Evolutionary conservation across 208 protist species (phyloP).

Genomic region (Crithidia expoeki): DNA sequence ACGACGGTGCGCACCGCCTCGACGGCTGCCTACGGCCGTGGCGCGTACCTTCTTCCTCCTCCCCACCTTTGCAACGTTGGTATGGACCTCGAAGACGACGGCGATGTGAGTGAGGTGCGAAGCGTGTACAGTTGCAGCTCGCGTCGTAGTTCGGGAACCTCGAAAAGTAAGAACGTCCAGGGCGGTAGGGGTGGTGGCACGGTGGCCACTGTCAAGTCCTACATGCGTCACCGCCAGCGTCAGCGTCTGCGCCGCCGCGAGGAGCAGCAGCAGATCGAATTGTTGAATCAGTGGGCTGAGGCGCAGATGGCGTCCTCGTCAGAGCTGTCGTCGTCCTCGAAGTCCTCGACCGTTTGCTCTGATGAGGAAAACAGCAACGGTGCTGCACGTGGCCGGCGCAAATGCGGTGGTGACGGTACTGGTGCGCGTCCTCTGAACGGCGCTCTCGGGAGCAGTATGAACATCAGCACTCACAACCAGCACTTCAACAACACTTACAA

Average conservation of each 20-base stretch:
- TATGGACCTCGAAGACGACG: constrained; percentile 13
- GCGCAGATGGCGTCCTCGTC: constrained; percentile 29
- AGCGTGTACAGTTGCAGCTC: constrained; percentile 17
- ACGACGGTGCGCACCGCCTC: constrained; percentile 29
- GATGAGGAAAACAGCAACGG: background rate
- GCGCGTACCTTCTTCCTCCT: constrained; percentile 28
- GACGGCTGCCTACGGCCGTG: constrained; percentile 42
- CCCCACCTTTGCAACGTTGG: constrained; percentile 3
- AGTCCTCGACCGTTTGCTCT: constrained; percentile 8
- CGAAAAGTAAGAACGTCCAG: constrained; percentile 12
- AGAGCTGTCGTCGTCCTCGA: constrained; percentile 28
- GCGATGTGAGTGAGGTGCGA: constrained; percentile 10
- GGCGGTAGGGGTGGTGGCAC: constrained; percentile 1
- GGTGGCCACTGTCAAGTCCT: constrained; percentile 20
- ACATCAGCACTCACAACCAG: background rate
- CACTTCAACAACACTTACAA: background rate
- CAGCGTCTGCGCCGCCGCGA: constrained; percentile 31
- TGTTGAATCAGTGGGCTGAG: constrained; percentile 38
- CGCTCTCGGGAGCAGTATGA: constrained; percentile 3
- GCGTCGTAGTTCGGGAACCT: constrained; percentile 10
- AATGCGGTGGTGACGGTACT: background rate
- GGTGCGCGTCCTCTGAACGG: background rate
- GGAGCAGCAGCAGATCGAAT: constrained; percentile 26
- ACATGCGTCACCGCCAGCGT: constrained; percentile 37
- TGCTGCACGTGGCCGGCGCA: background rate